Conservation (phyloP, 139 green algal genomes). For the Medakamo hakoo region DNA sequence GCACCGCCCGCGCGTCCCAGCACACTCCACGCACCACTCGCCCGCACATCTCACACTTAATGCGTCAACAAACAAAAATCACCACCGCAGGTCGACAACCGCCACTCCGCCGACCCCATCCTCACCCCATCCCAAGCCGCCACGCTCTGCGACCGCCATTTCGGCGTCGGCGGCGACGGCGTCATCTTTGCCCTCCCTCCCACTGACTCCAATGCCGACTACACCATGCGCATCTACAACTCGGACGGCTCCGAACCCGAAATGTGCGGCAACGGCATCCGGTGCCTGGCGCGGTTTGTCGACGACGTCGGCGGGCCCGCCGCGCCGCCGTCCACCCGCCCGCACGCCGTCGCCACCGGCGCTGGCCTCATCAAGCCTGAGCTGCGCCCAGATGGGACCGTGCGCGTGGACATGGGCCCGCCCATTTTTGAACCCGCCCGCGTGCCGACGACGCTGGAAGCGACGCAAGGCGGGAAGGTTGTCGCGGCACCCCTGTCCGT, state of each 20-base stretch:
- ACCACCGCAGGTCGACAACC: slow-evolving; percentile 87
- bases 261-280: slow-evolving; percentile 99
- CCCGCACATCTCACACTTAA: too few relatives aligned
- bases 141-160: slow-evolving; percentile 86
- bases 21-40: too few relatives aligned
- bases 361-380: slow-evolving; percentile 86
- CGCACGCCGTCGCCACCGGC: slow-evolving; percentile 77
- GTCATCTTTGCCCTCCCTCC: slow-evolving; percentile 86
- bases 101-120: slow-evolving; percentile 40
- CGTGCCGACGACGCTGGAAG: slow-evolving; percentile 70
- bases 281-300: slow-evolving; percentile 87
- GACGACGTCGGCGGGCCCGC: slow-evolving; percentile 34
- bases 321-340: slow-evolving; percentile 1
- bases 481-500: slow-evolving; percentile 52
- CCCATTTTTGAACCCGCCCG: slow-evolving; percentile 57
- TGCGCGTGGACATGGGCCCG: slow-evolving; percentile 92
- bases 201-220: slow-evolving; percentile 40
- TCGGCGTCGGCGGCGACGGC: slow-evolving; percentile 89
- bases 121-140: slow-evolving; percentile 63
- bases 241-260: slow-evolving; percentile 91
- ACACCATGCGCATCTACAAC: slow-evolving; percentile 97
- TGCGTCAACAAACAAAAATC: too few relatives aligned
- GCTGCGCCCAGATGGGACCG: slow-evolving; percentile 44
- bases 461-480: slow-evolving; percentile 34
- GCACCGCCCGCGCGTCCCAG: too few relatives aligned